Conservation (phyloP, 2,329 filamentous ascomycete species). For the Penicillium sp. region DNA sequence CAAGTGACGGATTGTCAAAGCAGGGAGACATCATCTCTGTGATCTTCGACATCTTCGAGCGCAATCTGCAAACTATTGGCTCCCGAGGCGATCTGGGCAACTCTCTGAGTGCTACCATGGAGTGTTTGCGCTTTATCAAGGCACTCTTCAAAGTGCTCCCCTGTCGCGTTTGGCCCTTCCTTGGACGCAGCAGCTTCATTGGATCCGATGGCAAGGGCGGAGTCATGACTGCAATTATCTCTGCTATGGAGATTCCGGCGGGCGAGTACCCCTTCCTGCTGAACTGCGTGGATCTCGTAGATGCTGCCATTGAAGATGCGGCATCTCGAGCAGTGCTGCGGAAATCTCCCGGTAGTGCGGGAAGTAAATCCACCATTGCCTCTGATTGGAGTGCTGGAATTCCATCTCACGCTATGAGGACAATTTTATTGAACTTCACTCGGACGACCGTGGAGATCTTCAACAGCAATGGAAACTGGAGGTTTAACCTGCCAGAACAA, state of each 20-base stretch:
- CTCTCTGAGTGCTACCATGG: slow-evolving; percentile 67
- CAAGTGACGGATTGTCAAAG: slow-evolving; percentile 51
- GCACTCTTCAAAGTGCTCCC: slow-evolving; percentile 72
- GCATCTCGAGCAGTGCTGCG: slow-evolving; percentile 56
- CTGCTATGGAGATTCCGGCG: slow-evolving; percentile 76
- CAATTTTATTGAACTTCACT: slow-evolving; percentile 71
- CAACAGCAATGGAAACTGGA: slow-evolving; percentile 84
- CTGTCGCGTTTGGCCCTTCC: slow-evolving; percentile 84
- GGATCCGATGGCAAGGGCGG: slow-evolving; percentile 75
- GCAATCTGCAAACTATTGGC: slow-evolving; percentile 54
- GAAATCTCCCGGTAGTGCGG: slow-evolving; percentile 37
- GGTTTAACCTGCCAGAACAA: slow-evolving; percentile 69
- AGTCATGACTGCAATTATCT: slow-evolving; percentile 74
- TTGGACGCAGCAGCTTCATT: slow-evolving; percentile 78
- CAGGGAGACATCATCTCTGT: slow-evolving; percentile 73
- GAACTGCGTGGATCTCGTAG: slow-evolving; percentile 73
- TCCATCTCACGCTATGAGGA: slow-evolving; percentile 74
- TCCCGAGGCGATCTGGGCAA: slow-evolving; percentile 65
- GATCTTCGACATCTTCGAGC: slow-evolving; percentile 82
- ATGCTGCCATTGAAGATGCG: slow-evolving; percentile 73
- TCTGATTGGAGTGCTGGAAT: slow-evolving; percentile 66
- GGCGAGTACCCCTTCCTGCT: slow-evolving; percentile 77
- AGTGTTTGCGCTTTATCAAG: slow-evolving; percentile 79
- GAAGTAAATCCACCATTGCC: slow-evolving; percentile 32
- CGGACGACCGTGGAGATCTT: slow-evolving; percentile 79